Evolutionary conservation across 2,329 filamentous ascomycete species (phyloP).

Genomic region (Dactylellina cionopaga): DNA sequence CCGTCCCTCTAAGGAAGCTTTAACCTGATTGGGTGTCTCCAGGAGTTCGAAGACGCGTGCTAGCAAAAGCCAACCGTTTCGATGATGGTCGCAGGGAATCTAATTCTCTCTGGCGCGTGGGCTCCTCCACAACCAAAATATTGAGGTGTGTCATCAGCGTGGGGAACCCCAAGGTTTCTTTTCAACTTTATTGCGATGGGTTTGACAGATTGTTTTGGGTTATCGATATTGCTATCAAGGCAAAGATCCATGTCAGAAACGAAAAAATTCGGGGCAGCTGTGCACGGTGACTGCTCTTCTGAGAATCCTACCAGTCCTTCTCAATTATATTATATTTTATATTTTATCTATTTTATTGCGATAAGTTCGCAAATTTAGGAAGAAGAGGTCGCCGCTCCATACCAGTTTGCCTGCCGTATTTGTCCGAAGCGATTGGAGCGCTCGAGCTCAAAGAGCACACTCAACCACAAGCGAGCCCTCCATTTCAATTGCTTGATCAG

Average conservation of each 20-base stretch:
- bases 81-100: slow-evolving; percentile 34
- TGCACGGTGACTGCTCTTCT: slow-evolving; percentile 41
- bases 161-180: slow-evolving; percentile 24
- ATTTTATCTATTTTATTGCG: neutral
- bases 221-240: slow-evolving; percentile 49
- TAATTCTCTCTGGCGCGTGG: slow-evolving; percentile 51
- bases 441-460: slow-evolving; percentile 15
- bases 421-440: slow-evolving; percentile 34
- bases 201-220: slow-evolving; percentile 22
- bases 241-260: slow-evolving; percentile 29
- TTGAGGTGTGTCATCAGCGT: slow-evolving; percentile 45
- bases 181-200: slow-evolving; percentile 14
- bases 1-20: slow-evolving; percentile 43
- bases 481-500: slow-evolving; percentile 1
- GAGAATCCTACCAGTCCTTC: slow-evolving; percentile 1
- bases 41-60: slow-evolving; percentile 22
- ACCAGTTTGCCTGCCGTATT: slow-evolving; percentile 38
- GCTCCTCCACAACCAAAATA: slow-evolving; percentile 27
- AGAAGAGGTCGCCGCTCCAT: slow-evolving; percentile 8
- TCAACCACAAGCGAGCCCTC: slow-evolving; percentile 27
- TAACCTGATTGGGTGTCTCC: slow-evolving; percentile 37
- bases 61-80: slow-evolving; percentile 26
- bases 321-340: neutral
- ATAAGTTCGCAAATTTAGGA: slow-evolving; percentile 32
- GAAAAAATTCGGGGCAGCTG: slow-evolving; percentile 20